Evolutionary conservation across 2,329 filamentous ascomycete species (phyloP).

Genomic region (Colletotrichum sp.): DNA sequence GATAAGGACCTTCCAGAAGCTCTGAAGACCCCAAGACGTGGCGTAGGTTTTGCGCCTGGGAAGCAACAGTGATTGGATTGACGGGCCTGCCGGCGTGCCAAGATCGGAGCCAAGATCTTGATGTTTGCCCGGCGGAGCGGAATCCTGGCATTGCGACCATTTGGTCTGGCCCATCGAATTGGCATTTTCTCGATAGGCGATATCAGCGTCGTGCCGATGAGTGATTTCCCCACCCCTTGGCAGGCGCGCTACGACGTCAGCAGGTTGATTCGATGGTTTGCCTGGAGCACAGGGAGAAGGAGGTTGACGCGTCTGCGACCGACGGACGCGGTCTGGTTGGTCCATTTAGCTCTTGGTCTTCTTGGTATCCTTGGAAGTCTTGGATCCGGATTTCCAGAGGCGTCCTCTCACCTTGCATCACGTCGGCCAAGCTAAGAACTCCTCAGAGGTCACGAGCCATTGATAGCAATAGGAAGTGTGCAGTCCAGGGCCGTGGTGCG

Average conservation of each 20-base stretch:
- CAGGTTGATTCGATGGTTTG: background rate
- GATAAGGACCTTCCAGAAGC: background rate
- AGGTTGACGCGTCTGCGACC: background rate
- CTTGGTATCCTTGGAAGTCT: background rate
- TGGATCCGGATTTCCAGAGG: background rate
- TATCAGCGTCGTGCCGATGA: background rate
- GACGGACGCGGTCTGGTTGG: background rate
- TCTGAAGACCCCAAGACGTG: background rate
- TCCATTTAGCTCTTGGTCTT: background rate
- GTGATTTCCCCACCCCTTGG: background rate
- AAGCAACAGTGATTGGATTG: background rate
- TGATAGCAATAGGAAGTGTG: background rate
- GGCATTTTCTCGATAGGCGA: background rate
- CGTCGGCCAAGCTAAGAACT: background rate
- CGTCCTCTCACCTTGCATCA: background rate
- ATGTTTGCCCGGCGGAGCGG: background rate
- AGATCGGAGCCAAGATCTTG: background rate
- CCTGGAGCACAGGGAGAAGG: background rate
- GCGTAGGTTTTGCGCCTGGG: accelerated
- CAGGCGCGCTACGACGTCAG: background rate
- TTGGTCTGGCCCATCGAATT: background rate
- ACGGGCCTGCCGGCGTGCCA: background rate
- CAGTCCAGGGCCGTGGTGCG: too few relatives aligned
- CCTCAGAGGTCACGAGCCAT: background rate
- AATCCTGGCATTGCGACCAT: background rate